Percentiles rank a stretch among this genome's conserved stretches.
Evolutionary conservation across 805 yeast species (phyloP).

Genomic region (Trichomonascus vanleenenianus): DNA sequence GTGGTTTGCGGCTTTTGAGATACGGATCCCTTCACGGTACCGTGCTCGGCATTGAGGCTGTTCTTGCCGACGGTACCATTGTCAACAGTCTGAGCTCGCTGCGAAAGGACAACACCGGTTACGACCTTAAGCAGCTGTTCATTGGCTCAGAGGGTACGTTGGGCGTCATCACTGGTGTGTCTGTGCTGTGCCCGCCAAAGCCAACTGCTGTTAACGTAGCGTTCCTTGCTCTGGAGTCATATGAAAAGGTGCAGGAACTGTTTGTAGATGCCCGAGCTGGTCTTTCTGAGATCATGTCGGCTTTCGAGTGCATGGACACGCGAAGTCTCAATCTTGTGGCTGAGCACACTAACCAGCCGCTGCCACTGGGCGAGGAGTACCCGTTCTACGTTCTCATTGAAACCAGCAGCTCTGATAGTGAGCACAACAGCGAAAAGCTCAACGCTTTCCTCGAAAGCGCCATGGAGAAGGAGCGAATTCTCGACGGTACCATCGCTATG

Average conservation of each 20-base stretch:
- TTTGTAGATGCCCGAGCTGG: conserved; percentile 73
- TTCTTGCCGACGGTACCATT: conserved; percentile 82
- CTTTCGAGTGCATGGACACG: conserved; percentile 91
- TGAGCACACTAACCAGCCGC: conserved; percentile 45
- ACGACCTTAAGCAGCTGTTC: conserved; percentile 83
- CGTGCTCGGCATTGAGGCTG: conserved; percentile 86
- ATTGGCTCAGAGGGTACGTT: conserved; percentile 93
- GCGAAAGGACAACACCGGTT: conserved; percentile 93
- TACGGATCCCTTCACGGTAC: conserved; percentile 92
- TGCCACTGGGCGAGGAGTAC: conserved; percentile 76
- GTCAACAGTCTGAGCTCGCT: conserved; percentile 73
- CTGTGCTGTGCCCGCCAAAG: conserved; percentile 82
- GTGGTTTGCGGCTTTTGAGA: conserved; percentile 79
- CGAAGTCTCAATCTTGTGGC: conserved; percentile 40
- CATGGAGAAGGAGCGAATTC: conserved; percentile 76
- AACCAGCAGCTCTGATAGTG: conserved; percentile 91
- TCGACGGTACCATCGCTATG: conserved; percentile 95
- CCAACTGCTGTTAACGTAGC: conserved; percentile 85
- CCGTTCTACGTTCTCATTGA: conserved; percentile 91
- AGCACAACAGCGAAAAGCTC: conserved; percentile 87
- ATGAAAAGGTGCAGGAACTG: conserved; percentile 75
- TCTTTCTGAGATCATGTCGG: conserved; percentile 78
- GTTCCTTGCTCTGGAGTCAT: conserved; percentile 71
- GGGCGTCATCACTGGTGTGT: conserved; percentile 85
- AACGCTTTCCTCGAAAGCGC: conserved; percentile 75